Evolutionary conservation across 2,329 filamentous ascomycete species (phyloP), one percentile per base, ranked within the genome.

Genomic region (Berkeleyomyces rouxiae): DNA sequence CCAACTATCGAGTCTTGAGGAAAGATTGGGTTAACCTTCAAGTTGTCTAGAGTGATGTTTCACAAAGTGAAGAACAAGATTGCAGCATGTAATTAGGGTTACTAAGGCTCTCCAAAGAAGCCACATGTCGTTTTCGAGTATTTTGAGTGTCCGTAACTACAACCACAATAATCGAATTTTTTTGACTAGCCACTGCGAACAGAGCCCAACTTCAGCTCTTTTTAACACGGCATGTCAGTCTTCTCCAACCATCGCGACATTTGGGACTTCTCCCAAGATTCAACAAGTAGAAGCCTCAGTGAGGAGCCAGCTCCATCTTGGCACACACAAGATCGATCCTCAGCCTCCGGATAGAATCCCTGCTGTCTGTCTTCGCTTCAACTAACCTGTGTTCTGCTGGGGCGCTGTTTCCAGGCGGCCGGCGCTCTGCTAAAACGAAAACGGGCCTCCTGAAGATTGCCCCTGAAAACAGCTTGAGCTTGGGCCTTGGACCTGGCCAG

Each of bases 381-480:
- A n/a, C n/a, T 23, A 53, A 23, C 23, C 49, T 37, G 6, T 43
- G 3, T 11, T 43, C n/a, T 43, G 3, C 9, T 43, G 23, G 23
- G 1, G 23, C 23, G 23, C 23, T 23, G 23, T 49, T 47, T 47
- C 44, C 44, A 31, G 7, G 47, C 23, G 31, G 46, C 46, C 31
- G 46, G n/a, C 46, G 13, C 46, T 49, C 46, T 7, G 10, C 36
- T 16, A 31, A 7, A 37, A 13, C 36, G 51, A 7, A 16, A 23
- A 31, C 11, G 36, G 33, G n/a, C 16, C 51, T 11, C 51, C 51
- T 55, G 51, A 55, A 55, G 31, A 37, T 11, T 23, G 33, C 51
- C 49, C 51, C 51, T 55, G 51, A 55, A 55, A 55, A 31, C 36
- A 55, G 51, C 51, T 55, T 55, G 51, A 37, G 51, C 51, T 55